Evolutionary conservation across 1,284 basidiomycete genomes (phyloP).

Genomic region (Xerocomus minutiporus): DNA sequence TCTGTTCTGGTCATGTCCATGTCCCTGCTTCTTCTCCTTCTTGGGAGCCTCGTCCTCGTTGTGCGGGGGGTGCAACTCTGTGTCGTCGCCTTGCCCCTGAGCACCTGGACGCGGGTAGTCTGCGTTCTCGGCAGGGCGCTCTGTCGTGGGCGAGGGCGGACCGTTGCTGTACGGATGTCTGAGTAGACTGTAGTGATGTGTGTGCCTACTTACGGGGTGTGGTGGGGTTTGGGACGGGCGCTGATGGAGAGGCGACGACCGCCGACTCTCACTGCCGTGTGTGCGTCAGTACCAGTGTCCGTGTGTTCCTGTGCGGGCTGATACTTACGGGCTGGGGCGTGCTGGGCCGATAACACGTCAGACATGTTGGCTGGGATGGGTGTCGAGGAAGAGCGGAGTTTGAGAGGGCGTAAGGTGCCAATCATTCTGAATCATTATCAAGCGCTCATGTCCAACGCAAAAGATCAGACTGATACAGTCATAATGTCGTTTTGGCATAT

Average conservation of each 20-base stretch:
- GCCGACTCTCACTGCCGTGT: constrained; percentile 54
- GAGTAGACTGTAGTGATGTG: background rate
- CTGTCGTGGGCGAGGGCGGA: constrained; percentile 24
- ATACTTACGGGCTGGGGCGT: constrained; percentile 26
- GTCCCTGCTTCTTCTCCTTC: constrained; percentile 48
- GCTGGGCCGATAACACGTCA: constrained; percentile 20
- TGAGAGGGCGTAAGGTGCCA: background rate
- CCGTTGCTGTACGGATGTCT: constrained; percentile 20
- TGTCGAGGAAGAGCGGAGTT: constrained; percentile 15
- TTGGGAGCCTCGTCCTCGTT: constrained; percentile 50
- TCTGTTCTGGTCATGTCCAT: constrained; percentile 48
- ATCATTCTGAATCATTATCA: background rate
- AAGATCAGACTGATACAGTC: constrained; percentile 12
- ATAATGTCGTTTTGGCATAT: constrained; percentile 29
- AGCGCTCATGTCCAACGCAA: no score
- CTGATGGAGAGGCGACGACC: constrained; percentile 56
- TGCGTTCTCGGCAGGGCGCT: constrained; percentile 32
- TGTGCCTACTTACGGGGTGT: constrained; percentile 34
- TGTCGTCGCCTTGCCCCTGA: constrained; percentile 39
- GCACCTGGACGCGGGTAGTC: constrained; percentile 63
- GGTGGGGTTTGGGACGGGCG: constrained; percentile 38
- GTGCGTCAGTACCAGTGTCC: background rate
- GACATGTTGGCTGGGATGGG: constrained; percentile 18
- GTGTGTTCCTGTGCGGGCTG: background rate
- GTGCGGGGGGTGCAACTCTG: constrained; percentile 35